These are phyloP conservation scores for Monosporozyma siamensis DNA, from an alignment of 805 yeast genomes.

Conservation along the genomic window DNA sequence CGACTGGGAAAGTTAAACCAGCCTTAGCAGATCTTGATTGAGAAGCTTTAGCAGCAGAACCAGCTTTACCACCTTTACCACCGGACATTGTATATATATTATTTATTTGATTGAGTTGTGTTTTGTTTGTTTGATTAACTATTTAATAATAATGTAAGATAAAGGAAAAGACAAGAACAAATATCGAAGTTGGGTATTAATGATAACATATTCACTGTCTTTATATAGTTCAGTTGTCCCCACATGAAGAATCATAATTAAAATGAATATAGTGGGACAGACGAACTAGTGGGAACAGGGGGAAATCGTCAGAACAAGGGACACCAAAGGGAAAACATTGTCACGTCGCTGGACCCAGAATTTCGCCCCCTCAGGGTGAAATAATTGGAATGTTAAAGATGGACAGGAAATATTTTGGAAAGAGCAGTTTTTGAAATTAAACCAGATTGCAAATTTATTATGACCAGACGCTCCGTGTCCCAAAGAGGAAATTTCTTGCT, in stretches of 20 bases:
- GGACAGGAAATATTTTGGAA: slow-evolving; percentile 16
- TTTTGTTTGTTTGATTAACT: slow-evolving; percentile 5
- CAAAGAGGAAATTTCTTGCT: slow-evolving; percentile 16
- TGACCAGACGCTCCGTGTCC: slow-evolving; percentile 19
- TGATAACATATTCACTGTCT: too few species aligned
- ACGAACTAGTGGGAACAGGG: neutral
- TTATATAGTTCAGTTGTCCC: too few species aligned
- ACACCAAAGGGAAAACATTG: slow-evolving; percentile 10
- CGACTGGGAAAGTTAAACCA: slow-evolving; percentile 98
- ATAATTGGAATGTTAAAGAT: slow-evolving; percentile 20
- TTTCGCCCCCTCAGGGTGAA: slow-evolving; percentile 16
- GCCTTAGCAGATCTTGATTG: slow-evolving; percentile 98
- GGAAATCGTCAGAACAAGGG: neutral
- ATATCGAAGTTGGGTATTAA: too few species aligned
- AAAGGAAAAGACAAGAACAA: too few species aligned
- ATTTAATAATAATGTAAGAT: neutral
- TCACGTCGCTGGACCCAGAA: too few species aligned
- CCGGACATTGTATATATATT: slow-evolving; percentile 49
- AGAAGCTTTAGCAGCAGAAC: slow-evolving; percentile 88
- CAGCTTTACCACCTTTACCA: slow-evolving; percentile 81
- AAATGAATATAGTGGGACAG: neutral
- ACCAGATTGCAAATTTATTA: slow-evolving; percentile 14
- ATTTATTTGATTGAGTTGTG: slow-evolving; percentile 9
- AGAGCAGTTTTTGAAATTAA: slow-evolving; percentile 13
- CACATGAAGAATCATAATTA: too few species aligned